A percentile compares a stretch with the other conserved stretches of the same genome.
Evolutionary conservation across 768 basidiomycete species (phyloP).

Genomic region (Mycena polygramma): DNA sequence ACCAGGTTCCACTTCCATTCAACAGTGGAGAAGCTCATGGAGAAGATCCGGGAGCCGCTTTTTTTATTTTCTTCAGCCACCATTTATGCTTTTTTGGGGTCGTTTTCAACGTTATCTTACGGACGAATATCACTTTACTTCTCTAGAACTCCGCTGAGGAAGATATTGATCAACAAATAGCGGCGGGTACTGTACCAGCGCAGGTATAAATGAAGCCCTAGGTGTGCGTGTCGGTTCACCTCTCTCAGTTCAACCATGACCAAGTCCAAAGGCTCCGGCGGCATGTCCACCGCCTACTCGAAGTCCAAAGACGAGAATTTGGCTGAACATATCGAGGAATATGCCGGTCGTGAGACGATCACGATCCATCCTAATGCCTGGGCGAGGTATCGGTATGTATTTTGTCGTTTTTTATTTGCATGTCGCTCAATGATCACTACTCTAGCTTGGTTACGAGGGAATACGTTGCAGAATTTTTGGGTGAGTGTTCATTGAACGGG

Average conservation of each 20-base stretch:
- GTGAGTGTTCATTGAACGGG: not conserved
- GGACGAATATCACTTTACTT: slow-evolving; percentile 14
- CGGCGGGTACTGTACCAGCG: too few species aligned
- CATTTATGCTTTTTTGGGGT: slow-evolving; percentile 1
- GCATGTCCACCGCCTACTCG: slow-evolving; percentile 21
- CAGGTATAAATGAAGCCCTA: slow-evolving; percentile 21
- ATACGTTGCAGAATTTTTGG: slow-evolving; percentile 74
- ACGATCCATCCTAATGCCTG: slow-evolving; percentile 63
- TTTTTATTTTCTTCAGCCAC: too few species aligned
- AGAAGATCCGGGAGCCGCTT: too few species aligned
- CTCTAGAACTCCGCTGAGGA: not conserved
- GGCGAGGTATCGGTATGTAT: slow-evolving; percentile 66
- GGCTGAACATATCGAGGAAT: slow-evolving; percentile 35
- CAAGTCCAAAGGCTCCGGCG: slow-evolving; percentile 21
- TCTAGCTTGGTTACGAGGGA: slow-evolving; percentile 64
- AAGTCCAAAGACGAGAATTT: slow-evolving; percentile 20
- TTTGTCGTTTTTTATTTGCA: not conserved
- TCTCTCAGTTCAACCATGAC: slow-evolving; percentile 18
- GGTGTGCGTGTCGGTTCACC: not conserved
- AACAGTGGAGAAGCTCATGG: too few species aligned
- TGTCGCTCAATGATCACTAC: not conserved
- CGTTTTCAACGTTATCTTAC: slow-evolving; percentile 15
- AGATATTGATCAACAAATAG: too few species aligned
- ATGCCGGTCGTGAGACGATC: slow-evolving; percentile 49
- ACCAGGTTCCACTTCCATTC: too few species aligned